phyloP scores from a whole-genome alignment of 2,329 filamentous ascomycete species.

The Colletotrichum sp. region DNA sequence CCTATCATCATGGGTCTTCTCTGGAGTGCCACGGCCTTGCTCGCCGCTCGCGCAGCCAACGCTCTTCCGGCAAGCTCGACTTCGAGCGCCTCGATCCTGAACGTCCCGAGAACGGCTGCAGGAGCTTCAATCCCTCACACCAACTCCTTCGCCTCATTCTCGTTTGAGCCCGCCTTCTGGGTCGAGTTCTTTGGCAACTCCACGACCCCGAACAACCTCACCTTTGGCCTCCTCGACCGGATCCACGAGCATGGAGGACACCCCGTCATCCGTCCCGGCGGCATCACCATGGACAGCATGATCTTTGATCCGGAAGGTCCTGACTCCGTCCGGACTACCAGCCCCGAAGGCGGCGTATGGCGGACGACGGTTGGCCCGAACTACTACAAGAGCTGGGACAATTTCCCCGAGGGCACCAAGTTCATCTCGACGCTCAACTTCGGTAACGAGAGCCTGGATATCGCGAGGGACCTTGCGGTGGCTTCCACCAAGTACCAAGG shows the following conservation, averaged over 20 bases:
- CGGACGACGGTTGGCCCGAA: conserved; percentile 1
- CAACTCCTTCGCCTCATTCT: conserved; percentile 22
- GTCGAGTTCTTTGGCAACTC: conserved; percentile 23
- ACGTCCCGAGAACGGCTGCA: neutral
- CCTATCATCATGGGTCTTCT: neutral
- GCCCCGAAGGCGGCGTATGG: conserved; percentile 12
- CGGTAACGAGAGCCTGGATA: conserved; percentile 22
- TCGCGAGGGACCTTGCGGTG: conserved; percentile 19
- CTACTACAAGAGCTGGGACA: conserved; percentile 15
- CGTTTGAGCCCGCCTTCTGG: conserved; percentile 24
- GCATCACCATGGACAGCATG: conserved; percentile 25
- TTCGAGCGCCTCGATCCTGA: neutral
- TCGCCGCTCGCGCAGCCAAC: neutral
- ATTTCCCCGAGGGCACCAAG: conserved; percentile 17
- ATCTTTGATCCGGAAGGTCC: conserved; percentile 19
- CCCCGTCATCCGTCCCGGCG: conserved; percentile 21
- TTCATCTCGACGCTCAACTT: conserved; percentile 25
- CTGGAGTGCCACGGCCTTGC: neutral
- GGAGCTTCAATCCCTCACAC: conserved; percentile 20
- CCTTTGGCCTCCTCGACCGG: conserved; percentile 9
- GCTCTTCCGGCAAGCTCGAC: neutral
- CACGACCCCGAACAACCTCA: conserved; percentile 17
- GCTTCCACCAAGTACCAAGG: conserved; percentile 15
- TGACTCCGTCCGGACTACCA: conserved; percentile 21
- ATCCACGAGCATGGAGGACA: conserved; percentile 18